Percentiles rank a stretch among this genome's conserved stretches.
phyloP scores from a whole-genome alignment of 352 stramenopile species.

The Globisporangium spinosum region DNA sequence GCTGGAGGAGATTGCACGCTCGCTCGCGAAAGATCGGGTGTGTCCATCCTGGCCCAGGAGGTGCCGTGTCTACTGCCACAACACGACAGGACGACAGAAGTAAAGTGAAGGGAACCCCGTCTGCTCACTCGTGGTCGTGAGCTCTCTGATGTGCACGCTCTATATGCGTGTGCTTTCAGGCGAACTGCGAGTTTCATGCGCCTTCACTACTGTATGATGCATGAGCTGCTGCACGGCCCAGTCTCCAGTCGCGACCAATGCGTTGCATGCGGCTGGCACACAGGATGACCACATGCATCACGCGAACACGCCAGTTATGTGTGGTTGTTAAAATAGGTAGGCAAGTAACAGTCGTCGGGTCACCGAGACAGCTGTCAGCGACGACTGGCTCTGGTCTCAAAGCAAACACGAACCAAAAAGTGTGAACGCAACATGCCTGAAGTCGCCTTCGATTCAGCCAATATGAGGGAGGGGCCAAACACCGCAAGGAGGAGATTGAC shows the following conservation, averaged over 20 bases:
- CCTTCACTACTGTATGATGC: no score
- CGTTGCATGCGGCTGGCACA: neutral
- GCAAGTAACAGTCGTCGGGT: neutral
- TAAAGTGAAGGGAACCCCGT: neutral
- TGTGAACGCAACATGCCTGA: neutral
- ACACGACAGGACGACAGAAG: neutral
- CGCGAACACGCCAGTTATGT: neutral
- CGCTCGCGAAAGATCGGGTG: neutral
- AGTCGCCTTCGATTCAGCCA: neutral
- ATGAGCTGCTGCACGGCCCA: neutral
- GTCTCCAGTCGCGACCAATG: neutral
- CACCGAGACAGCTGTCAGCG: neutral
- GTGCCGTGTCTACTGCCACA: neutral
- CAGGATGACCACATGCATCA: neutral
- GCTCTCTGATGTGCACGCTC: no score
- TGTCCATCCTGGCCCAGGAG: neutral
- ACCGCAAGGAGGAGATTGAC: neutral
- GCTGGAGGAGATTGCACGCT: conserved; percentile 1
- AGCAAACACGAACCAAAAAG: neutral
- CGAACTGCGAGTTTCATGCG: neutral
- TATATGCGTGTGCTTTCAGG: neutral
- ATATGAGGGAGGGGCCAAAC: neutral
- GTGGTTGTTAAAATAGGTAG: neutral
- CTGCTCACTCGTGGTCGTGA: neutral
- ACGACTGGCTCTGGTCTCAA: neutral